Evolutionary conservation across 1,139 yeast species (phyloP).

Genomic region (Zygoascus meyerae): DNA sequence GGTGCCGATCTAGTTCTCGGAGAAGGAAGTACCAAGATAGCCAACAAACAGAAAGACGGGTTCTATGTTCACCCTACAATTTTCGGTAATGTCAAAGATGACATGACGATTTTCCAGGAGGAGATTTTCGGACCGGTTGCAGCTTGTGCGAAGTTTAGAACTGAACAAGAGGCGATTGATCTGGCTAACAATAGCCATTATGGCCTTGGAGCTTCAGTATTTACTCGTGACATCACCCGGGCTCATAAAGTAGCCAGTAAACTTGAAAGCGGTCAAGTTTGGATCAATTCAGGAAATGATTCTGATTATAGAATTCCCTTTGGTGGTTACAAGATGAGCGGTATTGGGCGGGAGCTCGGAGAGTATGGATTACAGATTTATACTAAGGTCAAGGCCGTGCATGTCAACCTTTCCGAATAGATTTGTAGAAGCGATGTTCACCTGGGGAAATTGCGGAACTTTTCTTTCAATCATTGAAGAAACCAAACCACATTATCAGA

Average conservation of each 20-base stretch:
- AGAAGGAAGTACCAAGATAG: slow-evolving; percentile 51
- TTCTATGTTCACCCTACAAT: slow-evolving; percentile 64
- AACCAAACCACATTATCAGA: too few relatives aligned
- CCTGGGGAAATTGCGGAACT: too few relatives aligned
- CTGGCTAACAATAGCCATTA: slow-evolving; percentile 46
- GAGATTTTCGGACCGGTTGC: slow-evolving; percentile 91
- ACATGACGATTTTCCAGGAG: slow-evolving; percentile 59
- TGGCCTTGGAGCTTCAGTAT: slow-evolving; percentile 12
- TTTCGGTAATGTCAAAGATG: slow-evolving; percentile 56
- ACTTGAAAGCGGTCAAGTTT: slow-evolving; percentile 75
- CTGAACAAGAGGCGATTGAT: slow-evolving; percentile 62
- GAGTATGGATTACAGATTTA: slow-evolving; percentile 54
- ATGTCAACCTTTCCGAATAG: slow-evolving; percentile 12
- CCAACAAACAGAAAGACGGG: slow-evolving; percentile 73
- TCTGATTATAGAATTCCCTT: slow-evolving; percentile 49
- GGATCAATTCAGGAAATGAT: slow-evolving; percentile 70
- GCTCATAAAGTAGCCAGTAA: slow-evolving; percentile 59
- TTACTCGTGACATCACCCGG: slow-evolving; percentile 51
- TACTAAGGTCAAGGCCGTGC: slow-evolving; percentile 69
- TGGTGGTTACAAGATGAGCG: slow-evolving; percentile 75
- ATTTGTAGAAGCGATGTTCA: too few relatives aligned
- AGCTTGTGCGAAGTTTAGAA: slow-evolving; percentile 58
- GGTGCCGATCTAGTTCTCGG: slow-evolving; percentile 64
- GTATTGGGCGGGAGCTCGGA: slow-evolving; percentile 68
- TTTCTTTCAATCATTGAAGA: too few relatives aligned